These are phyloP conservation scores for Gyromitra esculenta DNA, from an alignment of 2,329 filamentous ascomycete species.

Conservation along the genomic window DNA sequence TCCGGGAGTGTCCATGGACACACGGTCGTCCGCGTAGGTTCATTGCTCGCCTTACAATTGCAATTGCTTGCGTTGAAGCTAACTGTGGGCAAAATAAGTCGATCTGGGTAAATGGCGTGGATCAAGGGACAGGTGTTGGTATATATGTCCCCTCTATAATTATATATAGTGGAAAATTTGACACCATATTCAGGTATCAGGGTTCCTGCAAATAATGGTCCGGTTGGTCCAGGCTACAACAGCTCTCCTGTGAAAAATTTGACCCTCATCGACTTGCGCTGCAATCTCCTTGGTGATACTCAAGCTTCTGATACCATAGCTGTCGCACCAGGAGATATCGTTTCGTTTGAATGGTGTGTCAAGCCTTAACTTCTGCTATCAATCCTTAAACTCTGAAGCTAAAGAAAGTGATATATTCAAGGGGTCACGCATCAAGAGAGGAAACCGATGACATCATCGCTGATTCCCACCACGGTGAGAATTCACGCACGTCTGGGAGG, in stretches of 20 bases:
- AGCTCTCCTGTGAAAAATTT: conserved; percentile 62
- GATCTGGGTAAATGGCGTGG: conserved; percentile 26
- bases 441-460: conserved; percentile 22
- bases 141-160: background rate
- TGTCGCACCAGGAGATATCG: conserved; percentile 60
- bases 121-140: conserved; percentile 33
- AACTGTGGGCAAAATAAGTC: conserved; percentile 3
- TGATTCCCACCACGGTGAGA: conserved; percentile 6
- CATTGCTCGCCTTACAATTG: background rate
- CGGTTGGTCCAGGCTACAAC: conserved; percentile 59
- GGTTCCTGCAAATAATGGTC: conserved; percentile 6
- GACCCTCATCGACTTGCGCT: conserved; percentile 60
- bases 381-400: background rate
- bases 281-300: conserved; percentile 61
- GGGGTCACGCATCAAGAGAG: conserved; percentile 16
- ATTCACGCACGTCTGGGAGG: background rate
- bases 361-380: background rate
- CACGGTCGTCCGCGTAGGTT: conserved; percentile 29
- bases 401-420: background rate
- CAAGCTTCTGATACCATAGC: conserved; percentile 60
- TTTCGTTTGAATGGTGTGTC: conserved; percentile 60
- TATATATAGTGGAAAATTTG: background rate
- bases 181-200: background rate
- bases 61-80: background rate
- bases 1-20: conserved; percentile 10